Conservation (phyloP, 495 filamentous ascomycete species). For the Hyphodiscus hymeniophilus region DNA sequence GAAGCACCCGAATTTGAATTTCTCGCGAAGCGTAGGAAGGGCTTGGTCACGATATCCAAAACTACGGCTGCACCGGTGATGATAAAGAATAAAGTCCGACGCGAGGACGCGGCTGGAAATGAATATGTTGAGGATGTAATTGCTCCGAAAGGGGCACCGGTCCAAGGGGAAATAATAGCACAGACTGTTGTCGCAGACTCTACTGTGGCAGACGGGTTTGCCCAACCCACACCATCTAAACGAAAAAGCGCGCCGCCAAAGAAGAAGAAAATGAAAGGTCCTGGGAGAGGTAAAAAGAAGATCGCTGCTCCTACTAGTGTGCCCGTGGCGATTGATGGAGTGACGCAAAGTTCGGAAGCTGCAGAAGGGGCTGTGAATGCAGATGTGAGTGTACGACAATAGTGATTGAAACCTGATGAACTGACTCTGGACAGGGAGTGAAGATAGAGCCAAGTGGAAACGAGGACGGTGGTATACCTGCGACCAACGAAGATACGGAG, state of each 20-base stretch:
- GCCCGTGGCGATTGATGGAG: conserved; percentile 11
- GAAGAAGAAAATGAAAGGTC: conserved; percentile 64
- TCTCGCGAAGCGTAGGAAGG: conserved; percentile 79
- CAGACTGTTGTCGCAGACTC: conserved; percentile 41
- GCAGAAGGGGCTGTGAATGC: conserved; percentile 28
- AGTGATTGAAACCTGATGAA: conserved; percentile 12
- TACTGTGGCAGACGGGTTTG: conserved; percentile 2
- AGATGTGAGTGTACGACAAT: conserved; percentile 27
- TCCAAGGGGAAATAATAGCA: conserved; percentile 71
- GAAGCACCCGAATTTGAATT: conserved; percentile 73
- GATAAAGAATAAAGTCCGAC: conserved; percentile 68
- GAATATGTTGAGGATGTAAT: conserved; percentile 73
- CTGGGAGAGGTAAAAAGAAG: conserved; percentile 60
- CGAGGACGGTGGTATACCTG: conserved; percentile 4
- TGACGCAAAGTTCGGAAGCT: conserved; percentile 28
- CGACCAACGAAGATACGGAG: conserved; percentile 33
- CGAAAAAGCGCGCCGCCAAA: conserved; percentile 61
- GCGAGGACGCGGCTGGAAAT: conserved; percentile 69
- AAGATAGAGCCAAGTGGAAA: conserved; percentile 18
- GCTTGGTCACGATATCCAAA: conserved; percentile 32
- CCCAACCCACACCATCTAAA: conserved; percentile 26
- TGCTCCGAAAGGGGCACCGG: conserved; percentile 67
- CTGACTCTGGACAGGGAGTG: conserved; percentile 21
- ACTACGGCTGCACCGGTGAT: conserved; percentile 40
- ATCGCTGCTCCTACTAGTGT: conserved; percentile 35